Base-by-base conservation (phyloP, 371 early-diverging fungal genomes). In the Furculomyces boomerangus region DNA sequence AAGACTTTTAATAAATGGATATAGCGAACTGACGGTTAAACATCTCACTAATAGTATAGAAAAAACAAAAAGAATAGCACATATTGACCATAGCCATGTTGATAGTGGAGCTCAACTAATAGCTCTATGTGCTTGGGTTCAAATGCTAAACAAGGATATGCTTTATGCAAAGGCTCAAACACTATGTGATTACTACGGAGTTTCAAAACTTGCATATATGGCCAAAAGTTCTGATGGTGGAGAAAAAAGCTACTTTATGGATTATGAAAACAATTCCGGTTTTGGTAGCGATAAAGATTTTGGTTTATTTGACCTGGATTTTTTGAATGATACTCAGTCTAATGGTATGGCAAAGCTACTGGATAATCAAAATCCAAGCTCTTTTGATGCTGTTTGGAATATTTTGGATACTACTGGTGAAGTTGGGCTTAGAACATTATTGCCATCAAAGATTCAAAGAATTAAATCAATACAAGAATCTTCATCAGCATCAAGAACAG, bases 181-280 rank as follows among this genome's bases (percentile, higher is more conserved):
- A 13, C 26, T 51, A 26, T 8, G 30, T 14, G 52, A 51, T 32
- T 51, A 51, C 31, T 51, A 30, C 31, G 52, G 52, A n/a, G 20
- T 51, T 22, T 51, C 52, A 3, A 7, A 16, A n/a, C 22, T 45
- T 8, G 5, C 45, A 7, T n/a, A n/a, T n/a, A 13, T 43, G 43
- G 10, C 43, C 3, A 18, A 35, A 35, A 10, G 7, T 35, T 10
- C 7, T 35, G 18, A 35, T 18, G 7, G 10, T 35, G 18, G 18
- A 10, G 7, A 7, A 35, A 35, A 35, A 18, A 43, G 22, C 22
- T 3, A 43, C 5, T 5, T 8, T 5, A 5, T 22, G 10, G 22
- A 43, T 13, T n/a, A 22, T 43, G 43, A 43, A 20, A 43, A 43
- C 43, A 43, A 43, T 43, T 5, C 5, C 22, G 43, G 5, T 3